Base-by-base conservation (phyloP, 768 basidiomycete species). In the Collybiopsis confluens region DNA sequence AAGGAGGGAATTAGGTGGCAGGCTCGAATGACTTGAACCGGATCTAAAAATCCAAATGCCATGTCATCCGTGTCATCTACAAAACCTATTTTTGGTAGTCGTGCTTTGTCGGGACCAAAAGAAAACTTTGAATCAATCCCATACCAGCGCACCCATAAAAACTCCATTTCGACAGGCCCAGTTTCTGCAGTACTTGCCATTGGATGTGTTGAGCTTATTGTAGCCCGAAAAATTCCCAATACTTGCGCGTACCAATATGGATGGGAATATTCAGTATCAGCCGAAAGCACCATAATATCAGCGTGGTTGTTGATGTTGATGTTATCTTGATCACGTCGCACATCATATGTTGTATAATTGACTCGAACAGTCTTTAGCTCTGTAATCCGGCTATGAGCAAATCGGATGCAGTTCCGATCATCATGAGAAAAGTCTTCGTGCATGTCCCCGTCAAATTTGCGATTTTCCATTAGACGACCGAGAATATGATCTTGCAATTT, bases 61-160 rank as follows among this genome's bases (percentile, higher is more conserved):
- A 59, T 21, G 13, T 64, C 59, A 20, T 68, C 65, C 0, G 62
- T 47, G 4, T 57, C 45, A 2, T 64, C 53, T 0, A 79, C 56
- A 57, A 78, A 81, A 0, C 67, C 68, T 16, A 82, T 37, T 3
- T 66, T 61, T 16, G 69, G 74, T 0, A 79, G 63, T 0, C 62
- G 60, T 11, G 63, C 55, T 0, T 52, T 36, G 1, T 60, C 56
- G 51, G 67, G 68, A 0, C 75, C 70, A 24, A 55, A 61, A 3
- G 44, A 37, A 50, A 59, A 63, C 4, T 40, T 53, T 0, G 46
- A 49, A 35, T 76, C 70, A 0, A 52, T 42, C 1, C 65, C 65
- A 41, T 74, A 64, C 71, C 74, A 75, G 0, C 62, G 60, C 0
- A 80, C 72, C 62, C 71, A 78, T 1, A 80, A 55, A 16, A 79